Percentiles rank a stretch among this genome's conserved stretches.
These are phyloP conservation scores for Castanea crenata DNA, from an alignment of 306 rosid species.

Conservation along the genomic window DNA sequence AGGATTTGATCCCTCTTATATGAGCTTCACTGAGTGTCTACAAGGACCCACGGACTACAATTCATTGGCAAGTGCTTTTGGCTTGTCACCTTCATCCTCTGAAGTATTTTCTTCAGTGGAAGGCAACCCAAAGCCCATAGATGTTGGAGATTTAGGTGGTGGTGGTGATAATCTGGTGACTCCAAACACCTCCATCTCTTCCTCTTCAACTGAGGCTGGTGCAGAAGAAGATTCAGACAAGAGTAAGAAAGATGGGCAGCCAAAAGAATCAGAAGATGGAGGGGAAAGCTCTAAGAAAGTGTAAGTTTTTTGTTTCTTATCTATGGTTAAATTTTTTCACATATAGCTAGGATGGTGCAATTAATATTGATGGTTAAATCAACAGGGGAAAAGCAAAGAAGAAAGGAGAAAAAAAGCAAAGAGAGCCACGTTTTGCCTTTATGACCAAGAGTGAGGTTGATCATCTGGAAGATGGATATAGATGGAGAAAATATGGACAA, in stretches of 20 bases:
- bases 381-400: conserved; percentile 57
- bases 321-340: neutral
- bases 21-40: conserved; percentile 56
- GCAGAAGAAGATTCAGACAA: conserved; percentile 70
- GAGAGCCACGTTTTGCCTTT: conserved; percentile 78
- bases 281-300: conserved; percentile 61
- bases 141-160: conserved; percentile 16
- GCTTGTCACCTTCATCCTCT: conserved; percentile 63
- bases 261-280: conserved; percentile 45
- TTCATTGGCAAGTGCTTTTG: conserved; percentile 54
- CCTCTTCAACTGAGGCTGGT: conserved; percentile 72
- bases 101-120: conserved; percentile 54
- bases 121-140: conserved; percentile 31
- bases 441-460: conserved; percentile 93
- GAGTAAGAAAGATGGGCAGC: conserved; percentile 42
- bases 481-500: conserved; percentile 93
- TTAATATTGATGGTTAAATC: neutral
- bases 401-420: conserved; percentile 75
- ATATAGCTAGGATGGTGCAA: conserved; percentile 25
- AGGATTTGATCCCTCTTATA: conserved; percentile 45
- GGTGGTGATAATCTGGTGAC: conserved; percentile 40
- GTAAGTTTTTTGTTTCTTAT: conserved; percentile 32
- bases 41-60: conserved; percentile 60
- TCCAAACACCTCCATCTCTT: conserved; percentile 61
- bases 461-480: conserved; percentile 85